Conservation (phyloP, 2,329 filamentous ascomycete genomes). For the Fusarium sp. region DNA sequence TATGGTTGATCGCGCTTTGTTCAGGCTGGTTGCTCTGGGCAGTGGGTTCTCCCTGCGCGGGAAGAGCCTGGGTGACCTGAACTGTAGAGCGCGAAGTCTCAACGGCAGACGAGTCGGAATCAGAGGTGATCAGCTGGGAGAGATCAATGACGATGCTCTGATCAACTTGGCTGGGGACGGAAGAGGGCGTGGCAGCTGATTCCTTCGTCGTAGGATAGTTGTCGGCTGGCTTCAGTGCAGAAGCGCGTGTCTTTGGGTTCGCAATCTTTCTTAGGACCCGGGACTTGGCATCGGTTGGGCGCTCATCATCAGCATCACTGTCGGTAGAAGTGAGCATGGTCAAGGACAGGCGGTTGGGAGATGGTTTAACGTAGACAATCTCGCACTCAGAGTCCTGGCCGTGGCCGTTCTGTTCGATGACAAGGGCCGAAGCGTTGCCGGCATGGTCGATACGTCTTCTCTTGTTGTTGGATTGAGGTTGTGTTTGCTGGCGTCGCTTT, state of each 20-base stretch:
- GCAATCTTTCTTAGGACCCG: background rate
- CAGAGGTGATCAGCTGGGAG: constrained; percentile 14
- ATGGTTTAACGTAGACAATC: background rate
- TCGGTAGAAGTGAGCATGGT: background rate
- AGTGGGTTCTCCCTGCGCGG: background rate
- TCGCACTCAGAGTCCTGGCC: constrained; percentile 13
- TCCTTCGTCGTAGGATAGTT: background rate
- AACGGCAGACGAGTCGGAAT: constrained; percentile 22
- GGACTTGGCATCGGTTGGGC: background rate
- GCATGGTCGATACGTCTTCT: constrained; percentile 14
- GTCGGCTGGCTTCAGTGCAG: background rate
- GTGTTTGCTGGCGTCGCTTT: constrained; percentile 4
- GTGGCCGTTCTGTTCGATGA: background rate
- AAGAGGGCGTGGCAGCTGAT: background rate
- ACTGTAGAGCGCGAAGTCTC: background rate
- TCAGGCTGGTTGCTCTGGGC: background rate
- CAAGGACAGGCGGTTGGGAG: constrained; percentile 2
- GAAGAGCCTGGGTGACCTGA: background rate
- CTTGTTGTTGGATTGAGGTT: constrained; percentile 8
- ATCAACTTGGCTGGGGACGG: background rate
- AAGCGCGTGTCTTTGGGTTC: background rate
- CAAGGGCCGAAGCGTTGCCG: background rate
- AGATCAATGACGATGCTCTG: constrained; percentile 15
- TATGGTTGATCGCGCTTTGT: background rate
- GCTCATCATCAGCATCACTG: constrained; percentile 11